A percentile compares a stretch with the other conserved stretches of the same genome.
These are phyloP conservation scores for Blastobotrys ciferrii DNA, from an alignment of 1,139 yeast species.

Conservation along the genomic window DNA sequence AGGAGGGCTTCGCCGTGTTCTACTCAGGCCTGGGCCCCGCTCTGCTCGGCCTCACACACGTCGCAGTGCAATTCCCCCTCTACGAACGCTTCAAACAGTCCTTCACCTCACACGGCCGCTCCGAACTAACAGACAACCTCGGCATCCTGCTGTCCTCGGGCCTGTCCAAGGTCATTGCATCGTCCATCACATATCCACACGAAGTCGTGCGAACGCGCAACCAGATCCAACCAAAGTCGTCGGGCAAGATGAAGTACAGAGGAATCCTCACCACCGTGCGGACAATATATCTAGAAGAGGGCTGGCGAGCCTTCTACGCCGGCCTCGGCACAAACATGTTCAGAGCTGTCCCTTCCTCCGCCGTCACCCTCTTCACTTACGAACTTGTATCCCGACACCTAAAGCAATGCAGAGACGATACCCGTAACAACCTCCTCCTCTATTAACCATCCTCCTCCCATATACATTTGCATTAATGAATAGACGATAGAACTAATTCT, in stretches of 20 bases:
- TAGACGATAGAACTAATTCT: neutral
- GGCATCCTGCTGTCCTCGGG: constrained; percentile 73
- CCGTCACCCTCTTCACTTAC: constrained; percentile 89
- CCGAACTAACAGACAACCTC: constrained; percentile 29
- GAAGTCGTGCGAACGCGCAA: constrained; percentile 90
- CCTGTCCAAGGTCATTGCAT: constrained; percentile 83
- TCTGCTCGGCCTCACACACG: constrained; percentile 84
- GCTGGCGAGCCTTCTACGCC: constrained; percentile 79
- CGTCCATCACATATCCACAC: constrained; percentile 90
- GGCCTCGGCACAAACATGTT: constrained; percentile 85
- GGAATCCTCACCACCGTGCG: constrained; percentile 48
- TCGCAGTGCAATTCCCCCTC: constrained; percentile 96
- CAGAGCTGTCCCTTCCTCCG: constrained; percentile 93
- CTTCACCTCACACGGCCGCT: constrained; percentile 31
- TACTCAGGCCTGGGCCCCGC: constrained; percentile 92
- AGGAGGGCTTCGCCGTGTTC: constrained; percentile 81
- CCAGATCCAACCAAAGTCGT: constrained; percentile 50
- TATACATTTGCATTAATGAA: neutral
- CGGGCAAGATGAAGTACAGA: constrained; percentile 30
- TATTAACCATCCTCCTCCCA: no score
- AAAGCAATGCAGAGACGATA: constrained; percentile 16
- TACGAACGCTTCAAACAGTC: constrained; percentile 72
- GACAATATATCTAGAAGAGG: constrained; percentile 65
- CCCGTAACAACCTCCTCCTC: neutral
- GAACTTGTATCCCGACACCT: constrained; percentile 75